Conservation (phyloP, 352 stramenopile genomes). For the Blastocystis sp. region DNA sequence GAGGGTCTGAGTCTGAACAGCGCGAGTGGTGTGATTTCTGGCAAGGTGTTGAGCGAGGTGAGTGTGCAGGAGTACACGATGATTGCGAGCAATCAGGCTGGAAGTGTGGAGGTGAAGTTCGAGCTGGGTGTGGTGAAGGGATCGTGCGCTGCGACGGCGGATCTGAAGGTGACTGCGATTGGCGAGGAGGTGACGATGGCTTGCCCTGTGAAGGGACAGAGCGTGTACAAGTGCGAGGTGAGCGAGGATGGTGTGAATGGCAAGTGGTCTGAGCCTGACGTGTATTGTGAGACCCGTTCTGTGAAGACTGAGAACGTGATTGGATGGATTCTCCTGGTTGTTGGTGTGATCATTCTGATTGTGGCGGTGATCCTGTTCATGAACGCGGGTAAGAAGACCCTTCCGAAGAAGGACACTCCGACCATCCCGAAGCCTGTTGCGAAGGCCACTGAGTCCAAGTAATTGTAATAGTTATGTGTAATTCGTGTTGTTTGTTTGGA, state of each 20-base stretch:
- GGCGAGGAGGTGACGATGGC: neutral
- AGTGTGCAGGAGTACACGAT: neutral
- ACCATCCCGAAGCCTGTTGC: too few relatives aligned
- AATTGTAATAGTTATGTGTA: too few relatives aligned
- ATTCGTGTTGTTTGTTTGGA: too few relatives aligned
- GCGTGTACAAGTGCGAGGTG: neutral
- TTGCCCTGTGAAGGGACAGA: slow-evolving; percentile 8
- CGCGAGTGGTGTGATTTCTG: slow-evolving; percentile 20
- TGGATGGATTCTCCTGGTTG: neutral
- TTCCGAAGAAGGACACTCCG: neutral
- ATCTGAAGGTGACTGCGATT: neutral
- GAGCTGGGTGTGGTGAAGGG: neutral
- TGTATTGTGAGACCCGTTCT: neutral
- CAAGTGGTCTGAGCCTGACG: neutral
- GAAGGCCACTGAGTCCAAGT: too few relatives aligned
- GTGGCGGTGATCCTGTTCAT: neutral
- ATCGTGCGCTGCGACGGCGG: neutral
- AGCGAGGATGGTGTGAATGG: neutral
- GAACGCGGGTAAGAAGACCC: neutral
- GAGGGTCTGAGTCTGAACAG: neutral
- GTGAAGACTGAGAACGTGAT: neutral
- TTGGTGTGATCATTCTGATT: slow-evolving; percentile 5
- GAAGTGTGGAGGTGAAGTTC: neutral
- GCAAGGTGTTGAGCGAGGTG: neutral
- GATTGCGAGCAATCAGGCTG: neutral